phyloP scores from a whole-genome alignment of 768 basidiomycete species.

The Boletus reticuloceps region DNA sequence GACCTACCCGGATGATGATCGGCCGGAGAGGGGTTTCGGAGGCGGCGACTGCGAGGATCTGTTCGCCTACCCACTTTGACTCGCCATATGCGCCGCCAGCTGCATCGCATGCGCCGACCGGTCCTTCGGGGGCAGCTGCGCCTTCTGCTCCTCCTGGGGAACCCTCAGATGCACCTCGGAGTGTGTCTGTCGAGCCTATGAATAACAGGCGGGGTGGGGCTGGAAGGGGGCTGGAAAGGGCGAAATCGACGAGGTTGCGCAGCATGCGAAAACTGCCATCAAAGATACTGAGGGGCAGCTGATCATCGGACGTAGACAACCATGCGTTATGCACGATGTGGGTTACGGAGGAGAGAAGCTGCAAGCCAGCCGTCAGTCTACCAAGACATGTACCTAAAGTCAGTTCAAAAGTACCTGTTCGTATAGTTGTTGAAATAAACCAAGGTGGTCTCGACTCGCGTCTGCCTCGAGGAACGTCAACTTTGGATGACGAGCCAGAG shows the following conservation, averaged over 20 bases:
- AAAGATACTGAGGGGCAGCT: constrained; percentile 9
- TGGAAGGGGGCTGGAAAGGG: constrained; percentile 29
- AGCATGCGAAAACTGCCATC: constrained; percentile 10
- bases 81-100: constrained; percentile 9
- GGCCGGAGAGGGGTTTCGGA: constrained; percentile 19
- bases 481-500: constrained; percentile 28
- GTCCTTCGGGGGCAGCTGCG: background rate
- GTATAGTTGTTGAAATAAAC: constrained; percentile 24
- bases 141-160: background rate
- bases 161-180: background rate
- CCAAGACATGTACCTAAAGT: background rate
- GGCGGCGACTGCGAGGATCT: constrained; percentile 19
- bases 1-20: constrained; percentile 37
- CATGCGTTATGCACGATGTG: constrained; percentile 38
- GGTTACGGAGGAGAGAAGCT: constrained; percentile 29
- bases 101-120: constrained; percentile 7
- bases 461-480: constrained; percentile 33
- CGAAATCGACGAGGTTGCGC: constrained; percentile 36
- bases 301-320: constrained; percentile 2
- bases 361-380: background rate
- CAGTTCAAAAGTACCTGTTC: constrained; percentile 20
- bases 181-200: constrained; percentile 26
- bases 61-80: constrained; percentile 25
- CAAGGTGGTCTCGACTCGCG: constrained; percentile 21
- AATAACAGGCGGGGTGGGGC: constrained; percentile 32